Conservation (phyloP, 2,329 filamentous ascomycete species). For the Alternaria brassicicola region DNA sequence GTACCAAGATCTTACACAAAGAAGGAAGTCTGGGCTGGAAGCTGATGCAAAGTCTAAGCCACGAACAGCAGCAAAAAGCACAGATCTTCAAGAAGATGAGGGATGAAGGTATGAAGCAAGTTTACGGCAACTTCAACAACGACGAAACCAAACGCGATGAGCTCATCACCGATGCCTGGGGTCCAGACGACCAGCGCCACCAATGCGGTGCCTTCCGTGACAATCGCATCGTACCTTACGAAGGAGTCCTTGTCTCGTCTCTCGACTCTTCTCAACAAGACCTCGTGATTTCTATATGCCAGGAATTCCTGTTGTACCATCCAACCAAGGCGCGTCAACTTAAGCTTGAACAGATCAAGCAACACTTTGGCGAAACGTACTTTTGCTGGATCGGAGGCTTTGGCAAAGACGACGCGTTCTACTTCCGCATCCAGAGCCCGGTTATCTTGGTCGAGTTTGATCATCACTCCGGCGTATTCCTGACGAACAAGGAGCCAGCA, state of each 20-base stretch:
- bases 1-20: conserved; percentile 68
- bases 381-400: conserved; percentile 80
- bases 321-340: conserved; percentile 61
- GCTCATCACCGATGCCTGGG: conserved; percentile 68
- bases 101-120: conserved; percentile 68
- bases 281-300: conserved; percentile 64
- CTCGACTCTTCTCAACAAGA: conserved; percentile 59
- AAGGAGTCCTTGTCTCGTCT: conserved; percentile 65
- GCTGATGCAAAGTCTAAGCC: conserved; percentile 69
- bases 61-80: conserved; percentile 56
- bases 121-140: conserved; percentile 35
- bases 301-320: conserved; percentile 72
- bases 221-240: conserved; percentile 75
- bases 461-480: conserved; percentile 78
- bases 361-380: conserved; percentile 71
- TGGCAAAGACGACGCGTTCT: conserved; percentile 72
- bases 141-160: conserved; percentile 43
- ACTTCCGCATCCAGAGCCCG: conserved; percentile 78
- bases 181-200: conserved; percentile 80
- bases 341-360: conserved; percentile 61
- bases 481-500: conserved; percentile 73
- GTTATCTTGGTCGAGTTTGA: conserved; percentile 79
- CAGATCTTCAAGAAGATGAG: conserved; percentile 65
- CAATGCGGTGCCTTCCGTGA: conserved; percentile 79
- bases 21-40: conserved; percentile 70